Evolutionary conservation across 495 filamentous ascomycete species (phyloP), one percentile per base, ranked within the genome.

Genomic region (Lepidopterella palustris): DNA sequence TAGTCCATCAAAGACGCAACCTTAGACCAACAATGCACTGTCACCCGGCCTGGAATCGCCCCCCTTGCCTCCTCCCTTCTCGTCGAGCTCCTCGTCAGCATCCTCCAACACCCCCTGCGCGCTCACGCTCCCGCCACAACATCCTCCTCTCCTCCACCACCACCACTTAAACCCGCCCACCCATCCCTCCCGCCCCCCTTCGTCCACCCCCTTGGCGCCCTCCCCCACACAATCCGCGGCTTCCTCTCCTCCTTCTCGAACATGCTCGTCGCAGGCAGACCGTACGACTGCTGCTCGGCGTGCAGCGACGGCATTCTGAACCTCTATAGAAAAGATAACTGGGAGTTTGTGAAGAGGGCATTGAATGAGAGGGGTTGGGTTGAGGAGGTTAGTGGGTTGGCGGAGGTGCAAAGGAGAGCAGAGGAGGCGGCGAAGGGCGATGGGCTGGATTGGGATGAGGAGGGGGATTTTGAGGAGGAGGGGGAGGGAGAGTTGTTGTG

Each of bases 1-100:
- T 49, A 95, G 89, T 96, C 92, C 24, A 77, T 95, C 68, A 92
- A 90, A 67, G 89, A 96, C 67, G 86, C 88, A 68, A 97, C 93
- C 0, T 84, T 98, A 3, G 93, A 98, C 68, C 93, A 97, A 69
- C 93, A 98, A 75, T 98, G 93, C 73, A 98, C 93, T 0, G 93
- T 98, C 28, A 97, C 93, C 26, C 85, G 93, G 6, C 93, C 93
- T 15, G 93, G 92, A 6, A 84, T 96, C 39, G 92, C 93, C 52
- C 84, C 89, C 9, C 91, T 96, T 61, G 93, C 93, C 18, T 96
- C 92, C 15, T 90, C 90, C 27, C 79, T 93, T n/a, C 79, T 97
- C 13, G 92, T 96, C 49, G 93, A 97, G 73, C 78, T 96, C 18
- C 78, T 98, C 24, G 84, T 92, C 10, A 95, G 89, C 51, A 71